These are phyloP conservation scores for Emmonsia crescens DNA, from an alignment of 2,329 filamentous ascomycete species.

Conservation along the genomic window DNA sequence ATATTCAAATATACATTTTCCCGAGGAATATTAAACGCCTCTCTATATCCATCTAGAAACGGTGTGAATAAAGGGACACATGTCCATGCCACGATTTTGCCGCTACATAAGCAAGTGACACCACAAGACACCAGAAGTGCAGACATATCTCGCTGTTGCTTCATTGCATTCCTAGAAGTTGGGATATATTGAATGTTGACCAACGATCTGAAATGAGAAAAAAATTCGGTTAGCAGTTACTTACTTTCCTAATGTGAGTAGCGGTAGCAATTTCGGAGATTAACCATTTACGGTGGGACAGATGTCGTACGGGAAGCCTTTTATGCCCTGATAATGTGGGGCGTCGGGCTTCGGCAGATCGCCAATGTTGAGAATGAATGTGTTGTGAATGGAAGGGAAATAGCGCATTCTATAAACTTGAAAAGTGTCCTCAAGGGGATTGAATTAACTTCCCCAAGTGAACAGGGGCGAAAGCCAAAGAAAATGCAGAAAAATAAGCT, in stretches of 20 bases:
- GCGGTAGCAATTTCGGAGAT: background rate
- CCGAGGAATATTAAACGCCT: background rate
- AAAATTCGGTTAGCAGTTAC: background rate
- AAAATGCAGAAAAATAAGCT: background rate
- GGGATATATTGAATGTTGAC: background rate
- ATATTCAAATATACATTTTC: background rate
- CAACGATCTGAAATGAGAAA: background rate
- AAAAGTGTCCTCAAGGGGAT: background rate
- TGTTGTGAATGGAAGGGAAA: background rate
- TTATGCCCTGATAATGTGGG: background rate
- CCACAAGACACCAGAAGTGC: background rate
- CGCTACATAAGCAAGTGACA: background rate
- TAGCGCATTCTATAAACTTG: background rate
- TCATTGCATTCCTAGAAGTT: background rate
- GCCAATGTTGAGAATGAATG: background rate
- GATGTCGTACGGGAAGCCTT: background rate
- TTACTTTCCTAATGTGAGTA: background rate
- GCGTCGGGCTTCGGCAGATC: background rate
- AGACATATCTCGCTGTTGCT: background rate
- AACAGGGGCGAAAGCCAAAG: background rate
- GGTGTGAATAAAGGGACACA: background rate
- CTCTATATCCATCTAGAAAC: background rate
- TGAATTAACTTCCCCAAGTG: background rate
- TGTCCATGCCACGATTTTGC: background rate
- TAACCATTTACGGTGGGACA: background rate